Conservation (phyloP, 495 filamentous ascomycete species). For the Penicillium lagena region DNA sequence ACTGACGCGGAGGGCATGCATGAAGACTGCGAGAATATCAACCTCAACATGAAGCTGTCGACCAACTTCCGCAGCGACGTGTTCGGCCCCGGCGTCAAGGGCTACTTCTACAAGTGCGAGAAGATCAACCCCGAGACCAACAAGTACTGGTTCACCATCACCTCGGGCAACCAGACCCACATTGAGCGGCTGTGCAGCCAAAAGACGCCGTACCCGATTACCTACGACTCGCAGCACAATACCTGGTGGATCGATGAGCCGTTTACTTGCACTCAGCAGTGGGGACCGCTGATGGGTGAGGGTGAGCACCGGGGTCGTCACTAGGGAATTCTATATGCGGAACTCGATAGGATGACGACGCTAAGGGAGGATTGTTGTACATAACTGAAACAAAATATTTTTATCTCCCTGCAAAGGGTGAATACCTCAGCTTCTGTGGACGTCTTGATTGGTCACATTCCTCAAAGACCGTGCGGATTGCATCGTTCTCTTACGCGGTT, state of each 20-base stretch:
- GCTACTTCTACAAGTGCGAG: constrained; percentile 24
- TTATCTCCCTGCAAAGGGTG: too few species aligned
- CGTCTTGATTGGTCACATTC: too few species aligned
- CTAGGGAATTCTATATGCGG: too few species aligned
- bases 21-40: constrained; percentile 23
- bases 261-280: constrained; percentile 17
- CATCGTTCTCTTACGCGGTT: too few species aligned
- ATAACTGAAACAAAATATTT: too few species aligned
- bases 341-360: too few species aligned
- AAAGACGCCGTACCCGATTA: constrained; percentile 15
- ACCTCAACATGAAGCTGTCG: constrained; percentile 20
- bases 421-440: too few species aligned
- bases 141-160: constrained; percentile 23
- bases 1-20: constrained; percentile 11
- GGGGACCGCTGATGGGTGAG: too few species aligned
- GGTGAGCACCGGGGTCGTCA: too few species aligned
- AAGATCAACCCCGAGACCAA: constrained; percentile 17
- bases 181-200: constrained; percentile 17
- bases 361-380: too few species aligned
- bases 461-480: too few species aligned
- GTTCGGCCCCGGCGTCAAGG: constrained; percentile 12
- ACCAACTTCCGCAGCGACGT: constrained; percentile 22
- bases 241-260: constrained; percentile 25
- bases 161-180: constrained; percentile 10
- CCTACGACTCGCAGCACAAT: constrained; percentile 16